Evolutionary conservation across 2,329 filamentous ascomycete species (phyloP).

Genomic region (Botrytis pseudocinerea): DNA sequence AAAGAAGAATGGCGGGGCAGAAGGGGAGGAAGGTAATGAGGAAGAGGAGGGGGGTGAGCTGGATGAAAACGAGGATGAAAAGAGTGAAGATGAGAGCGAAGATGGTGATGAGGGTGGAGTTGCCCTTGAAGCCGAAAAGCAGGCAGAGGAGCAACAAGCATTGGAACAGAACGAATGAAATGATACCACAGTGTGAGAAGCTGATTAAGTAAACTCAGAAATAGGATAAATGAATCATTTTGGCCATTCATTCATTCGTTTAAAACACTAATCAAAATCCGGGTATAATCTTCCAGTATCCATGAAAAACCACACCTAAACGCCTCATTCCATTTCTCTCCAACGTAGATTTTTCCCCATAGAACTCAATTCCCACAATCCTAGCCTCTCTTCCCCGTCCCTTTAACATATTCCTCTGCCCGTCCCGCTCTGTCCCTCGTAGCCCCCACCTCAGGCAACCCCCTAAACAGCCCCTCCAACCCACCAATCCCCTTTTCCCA

Average conservation of each 20-base stretch:
- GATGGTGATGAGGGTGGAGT: conserved; percentile 16
- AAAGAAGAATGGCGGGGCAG: conserved; percentile 33
- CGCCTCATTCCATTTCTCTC: background rate
- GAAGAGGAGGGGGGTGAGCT: conserved; percentile 14
- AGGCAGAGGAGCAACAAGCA: background rate
- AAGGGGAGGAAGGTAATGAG: conserved; percentile 31
- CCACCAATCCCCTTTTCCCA: conserved; percentile 53
- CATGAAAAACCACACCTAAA: conserved; percentile 14
- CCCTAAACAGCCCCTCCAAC: conserved; percentile 55
- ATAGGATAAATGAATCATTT: background rate
- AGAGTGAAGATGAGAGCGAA: conserved; percentile 2
- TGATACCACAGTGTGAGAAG: background rate
- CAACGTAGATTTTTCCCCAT: background rate
- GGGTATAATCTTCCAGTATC: conserved; percentile 18
- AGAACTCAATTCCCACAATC: background rate
- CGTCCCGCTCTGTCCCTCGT: conserved; percentile 64
- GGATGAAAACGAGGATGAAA: background rate
- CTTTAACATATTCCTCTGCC: conserved; percentile 45
- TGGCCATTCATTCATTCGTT: conserved; percentile 12
- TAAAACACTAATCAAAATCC: conserved; percentile 10
- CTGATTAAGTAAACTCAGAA: background rate
- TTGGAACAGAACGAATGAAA: background rate
- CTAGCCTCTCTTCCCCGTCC: conserved; percentile 23
- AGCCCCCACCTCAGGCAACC: conserved; percentile 62
- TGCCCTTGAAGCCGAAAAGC: background rate